A percentile compares a stretch with the other conserved stretches of the same genome.
These are phyloP conservation scores for Colletotrichum higginsianum DNA, from an alignment of 2,329 filamentous ascomycete species.

Conservation along the genomic window DNA sequence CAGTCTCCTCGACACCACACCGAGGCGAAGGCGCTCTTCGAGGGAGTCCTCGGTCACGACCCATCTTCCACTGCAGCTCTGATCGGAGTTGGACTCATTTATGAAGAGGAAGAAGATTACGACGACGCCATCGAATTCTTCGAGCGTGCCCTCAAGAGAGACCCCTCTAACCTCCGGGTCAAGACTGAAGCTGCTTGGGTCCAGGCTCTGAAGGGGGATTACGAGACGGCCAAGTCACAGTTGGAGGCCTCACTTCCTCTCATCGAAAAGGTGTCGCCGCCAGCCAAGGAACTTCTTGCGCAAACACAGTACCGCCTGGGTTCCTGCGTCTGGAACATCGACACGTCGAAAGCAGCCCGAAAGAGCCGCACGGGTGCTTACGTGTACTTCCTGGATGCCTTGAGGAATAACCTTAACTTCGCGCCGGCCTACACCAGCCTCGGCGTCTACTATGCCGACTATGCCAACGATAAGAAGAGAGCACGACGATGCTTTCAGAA, in stretches of 20 bases:
- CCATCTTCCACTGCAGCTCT: conserved; percentile 84
- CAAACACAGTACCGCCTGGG: conserved; percentile 91
- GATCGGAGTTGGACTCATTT: conserved; percentile 91
- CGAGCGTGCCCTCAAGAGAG: conserved; percentile 79
- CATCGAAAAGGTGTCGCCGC: conserved; percentile 73
- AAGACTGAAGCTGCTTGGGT: conserved; percentile 94
- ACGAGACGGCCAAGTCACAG: conserved; percentile 75
- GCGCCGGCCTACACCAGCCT: conserved; percentile 93
- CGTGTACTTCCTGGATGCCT: conserved; percentile 82
- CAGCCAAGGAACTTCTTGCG: conserved; percentile 80
- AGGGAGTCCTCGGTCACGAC: conserved; percentile 83
- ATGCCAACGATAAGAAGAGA: conserved; percentile 87
- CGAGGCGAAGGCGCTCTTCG: conserved; percentile 89
- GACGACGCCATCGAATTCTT: conserved; percentile 86
- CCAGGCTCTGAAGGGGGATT: conserved; percentile 85
- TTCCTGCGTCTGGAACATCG: conserved; percentile 87
- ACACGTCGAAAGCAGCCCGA: conserved; percentile 80
- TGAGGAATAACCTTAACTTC: conserved; percentile 89
- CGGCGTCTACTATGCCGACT: conserved; percentile 92
- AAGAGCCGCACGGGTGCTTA: conserved; percentile 89
- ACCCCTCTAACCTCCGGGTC: conserved; percentile 82
- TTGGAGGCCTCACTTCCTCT: conserved; percentile 79
- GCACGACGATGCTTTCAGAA: conserved; percentile 96
- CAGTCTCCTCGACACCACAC: conserved; percentile 91
- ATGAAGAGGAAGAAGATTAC: conserved; percentile 94